phyloP scores from a whole-genome alignment of 768 basidiomycete genomes.

The Rhodotorula kratochvilovae region DNA sequence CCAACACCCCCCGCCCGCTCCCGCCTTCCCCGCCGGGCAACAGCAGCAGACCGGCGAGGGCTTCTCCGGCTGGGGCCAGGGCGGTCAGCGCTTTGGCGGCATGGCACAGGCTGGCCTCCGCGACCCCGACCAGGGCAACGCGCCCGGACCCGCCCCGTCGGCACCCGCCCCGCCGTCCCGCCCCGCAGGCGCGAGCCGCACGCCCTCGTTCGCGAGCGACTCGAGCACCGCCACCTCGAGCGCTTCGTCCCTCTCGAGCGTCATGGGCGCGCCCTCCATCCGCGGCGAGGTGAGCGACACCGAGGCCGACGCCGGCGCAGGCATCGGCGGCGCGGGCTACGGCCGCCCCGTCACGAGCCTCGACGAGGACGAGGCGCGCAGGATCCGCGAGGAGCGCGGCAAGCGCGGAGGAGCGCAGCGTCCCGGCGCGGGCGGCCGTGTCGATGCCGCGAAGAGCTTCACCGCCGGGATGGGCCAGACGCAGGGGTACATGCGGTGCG shows the following conservation, averaged over 20 bases:
- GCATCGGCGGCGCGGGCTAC: slow-evolving; percentile 6
- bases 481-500: slow-evolving; percentile 25
- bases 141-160: background rate
- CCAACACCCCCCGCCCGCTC: background rate
- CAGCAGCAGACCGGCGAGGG: background rate
- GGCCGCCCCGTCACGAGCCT: background rate
- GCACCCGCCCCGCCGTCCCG: too few species aligned
- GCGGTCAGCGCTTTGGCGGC: slow-evolving; percentile 21
- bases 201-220: background rate
- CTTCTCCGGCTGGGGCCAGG: slow-evolving; percentile 19
- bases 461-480: slow-evolving; percentile 11
- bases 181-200: background rate
- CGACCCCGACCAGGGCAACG: background rate
- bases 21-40: background rate
- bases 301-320: background rate
- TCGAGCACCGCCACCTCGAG: background rate
- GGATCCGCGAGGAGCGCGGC: background rate
- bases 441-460: slow-evolving; percentile 7
- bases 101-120: slow-evolving; percentile 21
- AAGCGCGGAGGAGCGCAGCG: background rate
- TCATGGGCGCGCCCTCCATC: background rate
- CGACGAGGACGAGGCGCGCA: slow-evolving; percentile 5
- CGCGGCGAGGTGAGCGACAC: background rate
- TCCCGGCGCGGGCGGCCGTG: too few species aligned
- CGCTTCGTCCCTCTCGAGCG: background rate